A percentile compares a stretch with the other conserved stretches of the same genome.
phyloP scores from a whole-genome alignment of 2,329 filamentous ascomycete species.

The Didymella exigua region DNA sequence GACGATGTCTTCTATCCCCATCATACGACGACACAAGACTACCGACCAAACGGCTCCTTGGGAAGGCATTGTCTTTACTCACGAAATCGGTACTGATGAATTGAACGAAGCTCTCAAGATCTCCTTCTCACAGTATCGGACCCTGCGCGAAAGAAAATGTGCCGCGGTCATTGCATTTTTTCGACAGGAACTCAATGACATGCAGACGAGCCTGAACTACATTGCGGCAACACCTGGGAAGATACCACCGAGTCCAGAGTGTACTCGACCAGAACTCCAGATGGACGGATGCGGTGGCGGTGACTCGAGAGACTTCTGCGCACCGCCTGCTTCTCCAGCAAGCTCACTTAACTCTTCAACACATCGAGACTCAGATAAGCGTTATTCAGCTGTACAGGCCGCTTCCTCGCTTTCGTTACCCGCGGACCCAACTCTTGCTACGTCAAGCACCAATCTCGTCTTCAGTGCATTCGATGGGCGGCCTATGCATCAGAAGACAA shows the following conservation, averaged over 20 bases:
- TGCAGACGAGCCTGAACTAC: conserved; percentile 18
- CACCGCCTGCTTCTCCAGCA: neutral
- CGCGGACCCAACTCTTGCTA: neutral
- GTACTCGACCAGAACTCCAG: neutral
- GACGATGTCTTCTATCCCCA: conserved; percentile 17
- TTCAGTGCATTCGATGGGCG: conserved; percentile 32
- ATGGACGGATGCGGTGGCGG: neutral
- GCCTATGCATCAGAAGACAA: conserved; percentile 29
- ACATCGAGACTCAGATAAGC: neutral
- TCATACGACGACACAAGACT: conserved; percentile 22
- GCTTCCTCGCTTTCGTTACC: neutral
- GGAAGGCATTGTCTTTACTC: conserved; percentile 31
- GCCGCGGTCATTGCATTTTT: conserved; percentile 38
- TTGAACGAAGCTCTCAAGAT: conserved; percentile 29
- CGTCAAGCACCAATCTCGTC: conserved; percentile 26
- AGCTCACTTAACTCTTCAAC: neutral
- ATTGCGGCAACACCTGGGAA: neutral
- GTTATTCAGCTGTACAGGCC: neutral
- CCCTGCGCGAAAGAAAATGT: conserved; percentile 34
- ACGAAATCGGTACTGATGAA: conserved; percentile 32
- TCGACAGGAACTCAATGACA: conserved; percentile 25
- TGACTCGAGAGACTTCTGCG: neutral
- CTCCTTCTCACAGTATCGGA: conserved; percentile 27
- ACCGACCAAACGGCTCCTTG: conserved; percentile 35
- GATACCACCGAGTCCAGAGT: neutral